Base-by-base conservation (phyloP, 306 rosid species). In the Lagenaria siceraria region DNA sequence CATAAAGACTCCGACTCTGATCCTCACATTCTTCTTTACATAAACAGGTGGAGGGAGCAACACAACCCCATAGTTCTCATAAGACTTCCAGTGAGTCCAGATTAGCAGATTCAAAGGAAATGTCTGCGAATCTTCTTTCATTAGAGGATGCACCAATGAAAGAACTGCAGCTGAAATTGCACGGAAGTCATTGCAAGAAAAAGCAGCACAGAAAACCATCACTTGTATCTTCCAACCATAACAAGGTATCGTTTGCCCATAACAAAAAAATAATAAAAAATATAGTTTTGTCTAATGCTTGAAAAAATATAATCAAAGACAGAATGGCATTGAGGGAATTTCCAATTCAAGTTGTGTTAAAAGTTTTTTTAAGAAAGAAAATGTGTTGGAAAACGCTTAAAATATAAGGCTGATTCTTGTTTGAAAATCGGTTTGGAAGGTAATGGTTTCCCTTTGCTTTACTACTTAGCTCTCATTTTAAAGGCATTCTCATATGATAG, bases 21-120 rank as follows among this genome's bases (percentile, higher is more conserved):
- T 21, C 22, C 22, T 51, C 60, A 13, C 48, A 24, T 49, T 63
- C 60, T 83, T 78, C 78, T 49, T 49, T 60, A 81, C 79, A 76
- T 79, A 61, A n/a, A 60, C 89, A 84, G 86, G 80, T 78, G 46
- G 92, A 59, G 78, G 85, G 79, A 38, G 62, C 73, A 64, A 85
- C 59, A 83, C 76, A 61, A 36, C 85, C 83, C 19, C 33, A 66
- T 81, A 76, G 64, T 81, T 81, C 56, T 85, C 19, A 77, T 48
- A 72, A 59, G 18, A 80, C 63, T 66, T 61, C 78, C 72, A 66
- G 80, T 54, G 84, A 74, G 69, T 36, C 86, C 60, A 52, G 77
- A 78, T 80, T 69, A 65, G 91, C 85, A 78, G 83, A 86, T 74
- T 19, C 66, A 56, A 81, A 75, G 64, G 83, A 83, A 66, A 76